These are phyloP conservation scores for Calonectria henricotiae DNA, from an alignment of 2,329 filamentous ascomycete species.

Conservation along the genomic window DNA sequence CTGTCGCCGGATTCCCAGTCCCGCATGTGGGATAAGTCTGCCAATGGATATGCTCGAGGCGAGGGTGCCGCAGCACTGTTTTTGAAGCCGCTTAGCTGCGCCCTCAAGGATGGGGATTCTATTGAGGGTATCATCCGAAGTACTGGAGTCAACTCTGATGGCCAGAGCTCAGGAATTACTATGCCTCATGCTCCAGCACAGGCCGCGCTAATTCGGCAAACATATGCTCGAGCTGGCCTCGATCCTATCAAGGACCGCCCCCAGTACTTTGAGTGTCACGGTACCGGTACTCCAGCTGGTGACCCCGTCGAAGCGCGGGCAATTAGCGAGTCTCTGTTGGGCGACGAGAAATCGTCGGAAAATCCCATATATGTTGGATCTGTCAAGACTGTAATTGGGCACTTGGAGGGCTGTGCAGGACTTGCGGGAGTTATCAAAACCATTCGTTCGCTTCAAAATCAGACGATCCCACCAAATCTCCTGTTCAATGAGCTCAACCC, in stretches of 20 bases:
- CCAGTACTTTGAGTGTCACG: conserved; percentile 65
- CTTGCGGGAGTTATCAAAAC: conserved; percentile 49
- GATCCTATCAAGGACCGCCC: conserved; percentile 55
- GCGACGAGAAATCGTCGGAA: not conserved
- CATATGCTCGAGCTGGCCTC: conserved; percentile 59
- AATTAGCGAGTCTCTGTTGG: conserved; percentile 61
- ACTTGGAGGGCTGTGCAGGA: conserved; percentile 51
- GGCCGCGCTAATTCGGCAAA: conserved; percentile 57
- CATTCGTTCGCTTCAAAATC: conserved; percentile 40
- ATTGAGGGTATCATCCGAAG: conserved; percentile 49
- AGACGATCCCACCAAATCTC: conserved; percentile 54
- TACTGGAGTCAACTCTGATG: conserved; percentile 48
- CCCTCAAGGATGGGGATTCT: conserved; percentile 56
- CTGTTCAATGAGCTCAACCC: conserved; percentile 54
- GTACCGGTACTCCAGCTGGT: conserved; percentile 55
- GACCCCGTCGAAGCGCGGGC: conserved; percentile 69
- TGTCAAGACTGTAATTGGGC: conserved; percentile 53
- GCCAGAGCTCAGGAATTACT: conserved; percentile 30
- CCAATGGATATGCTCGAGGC: conserved; percentile 21
- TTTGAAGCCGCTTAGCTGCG: conserved; percentile 45
- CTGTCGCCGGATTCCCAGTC: conserved; percentile 14
- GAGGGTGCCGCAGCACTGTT: conserved; percentile 12
- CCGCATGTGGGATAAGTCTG: conserved; percentile 21
- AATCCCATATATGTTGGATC: conserved; percentile 47
- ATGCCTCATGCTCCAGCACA: conserved; percentile 64